phyloP scores from a whole-genome alignment of 2,329 filamentous ascomycete genomes.

The Scedosporium aurantiacum region DNA sequence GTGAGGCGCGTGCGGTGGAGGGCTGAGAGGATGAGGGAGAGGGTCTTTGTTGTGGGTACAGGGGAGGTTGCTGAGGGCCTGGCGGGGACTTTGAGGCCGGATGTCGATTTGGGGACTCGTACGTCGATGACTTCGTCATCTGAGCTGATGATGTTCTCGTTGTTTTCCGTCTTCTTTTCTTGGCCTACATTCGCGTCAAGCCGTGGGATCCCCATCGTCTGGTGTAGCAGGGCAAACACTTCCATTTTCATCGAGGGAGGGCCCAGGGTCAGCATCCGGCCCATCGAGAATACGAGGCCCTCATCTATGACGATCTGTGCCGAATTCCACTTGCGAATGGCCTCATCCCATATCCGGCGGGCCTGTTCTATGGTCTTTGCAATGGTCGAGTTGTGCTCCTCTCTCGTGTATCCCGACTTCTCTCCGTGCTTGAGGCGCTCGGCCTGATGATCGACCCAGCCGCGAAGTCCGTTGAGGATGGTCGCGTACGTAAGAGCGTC shows the following conservation, averaged over 20 bases:
- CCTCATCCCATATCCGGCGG: slow-evolving; percentile 69
- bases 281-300: slow-evolving; percentile 70
- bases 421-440: slow-evolving; percentile 16
- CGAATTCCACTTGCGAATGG: slow-evolving; percentile 63
- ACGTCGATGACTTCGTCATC: slow-evolving; percentile 3
- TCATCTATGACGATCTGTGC: slow-evolving; percentile 67
- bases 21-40: slow-evolving; percentile 59
- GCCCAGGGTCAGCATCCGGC: slow-evolving; percentile 59
- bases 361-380: slow-evolving; percentile 50
- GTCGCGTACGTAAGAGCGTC: slow-evolving; percentile 67
- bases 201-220: slow-evolving; percentile 65
- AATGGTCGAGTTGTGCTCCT: slow-evolving; percentile 16
- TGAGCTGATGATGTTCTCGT: not conserved
- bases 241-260: slow-evolving; percentile 54
- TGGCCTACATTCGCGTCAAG: not conserved
- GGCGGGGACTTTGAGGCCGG: not conserved
- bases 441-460: slow-evolving; percentile 23
- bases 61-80: slow-evolving; percentile 20
- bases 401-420: slow-evolving; percentile 14
- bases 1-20: slow-evolving; percentile 50
- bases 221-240: slow-evolving; percentile 64
- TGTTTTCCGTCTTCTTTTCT: not conserved
- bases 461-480: slow-evolving; percentile 66
- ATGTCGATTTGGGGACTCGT: slow-evolving; percentile 8
- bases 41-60: slow-evolving; percentile 40